Percentiles rank a stretch among this genome's conserved stretches.
Evolutionary conservation across 805 yeast species (phyloP).

Genomic region (Lipomyces kockii): DNA sequence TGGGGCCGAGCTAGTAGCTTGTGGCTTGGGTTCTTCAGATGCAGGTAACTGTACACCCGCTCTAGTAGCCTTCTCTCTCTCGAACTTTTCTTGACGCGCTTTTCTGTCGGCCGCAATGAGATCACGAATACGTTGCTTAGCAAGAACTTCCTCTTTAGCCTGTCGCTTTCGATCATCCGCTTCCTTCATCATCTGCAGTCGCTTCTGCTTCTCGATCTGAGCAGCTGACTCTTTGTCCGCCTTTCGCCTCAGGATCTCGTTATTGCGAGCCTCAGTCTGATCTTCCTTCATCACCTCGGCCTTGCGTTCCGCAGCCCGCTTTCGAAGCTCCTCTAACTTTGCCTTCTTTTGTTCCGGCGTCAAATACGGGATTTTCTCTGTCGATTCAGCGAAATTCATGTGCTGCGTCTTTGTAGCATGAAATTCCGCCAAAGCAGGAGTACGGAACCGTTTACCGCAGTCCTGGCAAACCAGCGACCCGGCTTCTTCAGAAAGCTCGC

Average conservation of each 20-base stretch:
- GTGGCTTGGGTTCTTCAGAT: slow-evolving; percentile 19
- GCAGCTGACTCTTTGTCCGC: slow-evolving; percentile 41
- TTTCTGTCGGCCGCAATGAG: slow-evolving; percentile 47
- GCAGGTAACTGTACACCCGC: slow-evolving; percentile 23
- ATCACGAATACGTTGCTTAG: slow-evolving; percentile 43
- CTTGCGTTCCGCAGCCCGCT: slow-evolving; percentile 42
- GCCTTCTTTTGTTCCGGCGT: slow-evolving; percentile 43
- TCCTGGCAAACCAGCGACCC: slow-evolving; percentile 37
- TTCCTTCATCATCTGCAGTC: slow-evolving; percentile 42
- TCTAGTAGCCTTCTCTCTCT: slow-evolving; percentile 24
- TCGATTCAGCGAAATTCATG: slow-evolving; percentile 33
- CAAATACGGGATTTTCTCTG: slow-evolving; percentile 36
- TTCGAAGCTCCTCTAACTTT: slow-evolving; percentile 42
- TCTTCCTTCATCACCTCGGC: slow-evolving; percentile 44
- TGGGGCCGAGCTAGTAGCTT: slow-evolving; percentile 35
- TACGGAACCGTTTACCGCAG: slow-evolving; percentile 33
- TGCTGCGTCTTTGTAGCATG: slow-evolving; percentile 35
- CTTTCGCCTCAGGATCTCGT: slow-evolving; percentile 43
- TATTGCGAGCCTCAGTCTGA: slow-evolving; percentile 40
- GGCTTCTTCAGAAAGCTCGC: slow-evolving; percentile 34
- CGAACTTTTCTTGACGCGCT: slow-evolving; percentile 40
- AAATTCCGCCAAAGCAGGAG: slow-evolving; percentile 33
- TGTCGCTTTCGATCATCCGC: slow-evolving; percentile 43
- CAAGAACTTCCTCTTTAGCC: slow-evolving; percentile 42
- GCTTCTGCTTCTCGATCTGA: slow-evolving; percentile 43